These are phyloP conservation scores for Aspergillus phoenicis DNA, from an alignment of 2,329 filamentous ascomycete species.

Conservation along the genomic window DNA sequence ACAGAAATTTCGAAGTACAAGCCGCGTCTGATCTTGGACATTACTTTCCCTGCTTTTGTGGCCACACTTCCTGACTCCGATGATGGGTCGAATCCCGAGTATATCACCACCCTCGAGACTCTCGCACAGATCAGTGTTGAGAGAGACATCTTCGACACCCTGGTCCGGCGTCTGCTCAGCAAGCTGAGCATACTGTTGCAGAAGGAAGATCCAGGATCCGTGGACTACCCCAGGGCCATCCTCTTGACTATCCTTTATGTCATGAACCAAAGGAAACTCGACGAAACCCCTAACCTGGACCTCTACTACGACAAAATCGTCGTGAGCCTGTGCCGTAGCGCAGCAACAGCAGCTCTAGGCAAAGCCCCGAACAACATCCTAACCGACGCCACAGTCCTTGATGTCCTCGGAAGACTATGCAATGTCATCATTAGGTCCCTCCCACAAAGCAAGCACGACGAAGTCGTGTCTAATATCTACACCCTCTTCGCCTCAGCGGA, in stretches of 20 bases:
- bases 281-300: constrained; percentile 46
- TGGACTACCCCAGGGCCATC: constrained; percentile 60
- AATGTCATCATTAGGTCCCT: constrained; percentile 62
- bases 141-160: constrained; percentile 64
- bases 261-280: constrained; percentile 55
- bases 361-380: constrained; percentile 42
- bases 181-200: constrained; percentile 61
- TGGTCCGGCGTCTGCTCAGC: constrained; percentile 64
- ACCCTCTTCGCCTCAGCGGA: constrained; percentile 51
- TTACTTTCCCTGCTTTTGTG: constrained; percentile 67
- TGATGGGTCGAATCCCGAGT: constrained; percentile 48
- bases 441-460: constrained; percentile 54
- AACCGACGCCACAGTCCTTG: constrained; percentile 57
- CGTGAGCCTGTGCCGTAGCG: constrained; percentile 44
- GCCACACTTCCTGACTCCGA: constrained; percentile 63
- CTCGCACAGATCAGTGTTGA: constrained; percentile 67
- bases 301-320: constrained; percentile 56
- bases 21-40: constrained; percentile 63
- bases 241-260: constrained; percentile 64
- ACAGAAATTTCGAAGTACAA: constrained; percentile 64
- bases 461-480: constrained; percentile 58
- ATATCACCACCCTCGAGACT: constrained; percentile 62
- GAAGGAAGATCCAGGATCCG: constrained; percentile 49
- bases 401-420: constrained; percentile 62
- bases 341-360: constrained; percentile 40